Base-by-base conservation (phyloP, 163 green algal species). In the Chlorella variabilis region DNA sequence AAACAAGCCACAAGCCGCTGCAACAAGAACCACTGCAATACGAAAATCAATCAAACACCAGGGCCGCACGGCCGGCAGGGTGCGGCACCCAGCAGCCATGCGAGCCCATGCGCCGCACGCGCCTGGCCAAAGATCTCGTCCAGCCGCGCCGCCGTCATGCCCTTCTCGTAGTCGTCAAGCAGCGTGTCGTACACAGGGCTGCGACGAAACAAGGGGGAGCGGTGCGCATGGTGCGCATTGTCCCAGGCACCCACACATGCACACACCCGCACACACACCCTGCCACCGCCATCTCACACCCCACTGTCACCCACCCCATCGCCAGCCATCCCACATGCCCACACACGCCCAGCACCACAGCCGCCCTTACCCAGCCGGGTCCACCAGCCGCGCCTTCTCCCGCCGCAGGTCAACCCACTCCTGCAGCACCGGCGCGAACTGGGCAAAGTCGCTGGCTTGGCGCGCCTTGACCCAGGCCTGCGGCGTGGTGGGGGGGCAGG, bases 121-220 rank as follows among this genome's bases (percentile, higher is more conserved):
- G 89, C 84, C 75, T 87, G 56, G 8, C 54, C 27, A 29, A 98
- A 98, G 25, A 98, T 88, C 59, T 94, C 87, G n/a, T 94, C 90
- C 67, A 98, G 87, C 3, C 93, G 82, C 4, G 80, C 88, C 0
- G 78, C 68, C 0, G 92, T 97, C 84, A 96, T 91, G 8, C 93
- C 93, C 81, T 92, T 94, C 87, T 97, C 93, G 54, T 93, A 98
- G 41, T 97, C 89, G 66, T 98, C 93, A 66, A 97, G 88, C 63
- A 93, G 79, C 34, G 94, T 85, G 80, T 94, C 89, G 78, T 94
- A 96, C 25, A 83, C 79, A 0, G 76, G 45, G 3, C 77, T 79
- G 33, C 49, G 49, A 1, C 78, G 62, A 31, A 3, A 56, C 33
- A 8, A 18, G n/a, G n/a, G n/a, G n/a, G n/a, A n/a, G n/a, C n/a